phyloP scores from a whole-genome alignment of 2,329 filamentous ascomycete genomes.

The Metarhizium brunneum region DNA sequence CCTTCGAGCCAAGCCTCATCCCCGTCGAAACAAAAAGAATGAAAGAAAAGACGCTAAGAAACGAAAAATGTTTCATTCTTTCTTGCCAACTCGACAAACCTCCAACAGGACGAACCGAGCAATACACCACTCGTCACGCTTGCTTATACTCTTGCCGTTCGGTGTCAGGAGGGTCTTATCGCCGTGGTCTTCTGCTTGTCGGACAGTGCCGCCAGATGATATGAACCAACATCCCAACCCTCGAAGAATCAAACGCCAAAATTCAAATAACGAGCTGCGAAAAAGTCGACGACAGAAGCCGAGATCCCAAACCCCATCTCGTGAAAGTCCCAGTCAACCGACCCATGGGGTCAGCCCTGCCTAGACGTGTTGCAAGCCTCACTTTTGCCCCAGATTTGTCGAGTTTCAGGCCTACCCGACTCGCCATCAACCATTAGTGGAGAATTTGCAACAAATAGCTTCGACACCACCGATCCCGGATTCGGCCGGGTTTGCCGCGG shows the following conservation, averaged over 20 bases:
- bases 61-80: not conserved
- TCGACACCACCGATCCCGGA: not conserved
- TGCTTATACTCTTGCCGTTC: not conserved
- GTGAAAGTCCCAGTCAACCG: not conserved
- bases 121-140: not conserved
- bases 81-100: not conserved
- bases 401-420: not conserved
- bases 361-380: not conserved
- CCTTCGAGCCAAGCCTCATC: not conserved
- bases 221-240: not conserved
- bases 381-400: not conserved
- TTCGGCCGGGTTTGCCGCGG: no score
- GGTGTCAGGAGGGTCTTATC: not conserved
- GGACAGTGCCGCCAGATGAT: not conserved
- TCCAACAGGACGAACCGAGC: not conserved
- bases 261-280: not conserved
- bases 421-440: not conserved
- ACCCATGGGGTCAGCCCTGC: not conserved
- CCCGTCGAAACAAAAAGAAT: not conserved
- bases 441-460: not conserved
- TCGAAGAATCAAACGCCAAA: no score
- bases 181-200: not conserved
- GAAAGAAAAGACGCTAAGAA: not conserved
- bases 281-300: not conserved
- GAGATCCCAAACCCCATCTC: not conserved